Percentiles rank a stretch among this genome's conserved stretches.
phyloP scores from a whole-genome alignment of 2,329 filamentous ascomycete genomes.

The Aureobasidium musti region DNA sequence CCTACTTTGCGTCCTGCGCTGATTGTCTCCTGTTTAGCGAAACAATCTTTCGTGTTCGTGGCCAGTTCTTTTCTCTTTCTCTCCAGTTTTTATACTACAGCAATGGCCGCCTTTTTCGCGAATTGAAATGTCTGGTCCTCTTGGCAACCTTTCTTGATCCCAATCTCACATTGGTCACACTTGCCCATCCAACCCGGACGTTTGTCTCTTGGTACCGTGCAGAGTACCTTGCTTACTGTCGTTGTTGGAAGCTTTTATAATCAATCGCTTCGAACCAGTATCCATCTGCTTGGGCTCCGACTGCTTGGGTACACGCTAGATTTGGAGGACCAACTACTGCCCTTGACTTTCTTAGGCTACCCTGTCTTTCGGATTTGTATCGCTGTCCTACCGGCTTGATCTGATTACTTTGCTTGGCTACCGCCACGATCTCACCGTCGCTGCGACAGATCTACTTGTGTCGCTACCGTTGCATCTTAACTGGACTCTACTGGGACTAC shows the following conservation, averaged over 20 bases:
- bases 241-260: neutral
- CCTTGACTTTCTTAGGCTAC: neutral
- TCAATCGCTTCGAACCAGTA: neutral
- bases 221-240: slow-evolving; percentile 18
- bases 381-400: neutral
- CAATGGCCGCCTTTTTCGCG: slow-evolving; percentile 19
- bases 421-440: neutral
- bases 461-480: neutral
- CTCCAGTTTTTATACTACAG: neutral
- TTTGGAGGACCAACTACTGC: slow-evolving; percentile 1
- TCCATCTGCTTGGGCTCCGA: slow-evolving; percentile 18
- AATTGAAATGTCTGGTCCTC: slow-evolving; percentile 6
- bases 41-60: slow-evolving; percentile 1
- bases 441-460: neutral
- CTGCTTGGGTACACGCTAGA: slow-evolving; percentile 3
- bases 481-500: neutral
- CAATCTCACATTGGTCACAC: slow-evolving; percentile 20
- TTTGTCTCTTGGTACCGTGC: slow-evolving; percentile 7
- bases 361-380: slow-evolving; percentile 8
- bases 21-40: slow-evolving; percentile 19
- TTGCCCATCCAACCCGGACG: neutral
- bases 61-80: neutral
- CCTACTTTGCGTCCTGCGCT: slow-evolving; percentile 2
- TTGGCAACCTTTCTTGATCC: neutral
- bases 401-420: neutral